Conservation (phyloP, 495 filamentous ascomycete genomes). For the Aspergillus bridgeri region DNA sequence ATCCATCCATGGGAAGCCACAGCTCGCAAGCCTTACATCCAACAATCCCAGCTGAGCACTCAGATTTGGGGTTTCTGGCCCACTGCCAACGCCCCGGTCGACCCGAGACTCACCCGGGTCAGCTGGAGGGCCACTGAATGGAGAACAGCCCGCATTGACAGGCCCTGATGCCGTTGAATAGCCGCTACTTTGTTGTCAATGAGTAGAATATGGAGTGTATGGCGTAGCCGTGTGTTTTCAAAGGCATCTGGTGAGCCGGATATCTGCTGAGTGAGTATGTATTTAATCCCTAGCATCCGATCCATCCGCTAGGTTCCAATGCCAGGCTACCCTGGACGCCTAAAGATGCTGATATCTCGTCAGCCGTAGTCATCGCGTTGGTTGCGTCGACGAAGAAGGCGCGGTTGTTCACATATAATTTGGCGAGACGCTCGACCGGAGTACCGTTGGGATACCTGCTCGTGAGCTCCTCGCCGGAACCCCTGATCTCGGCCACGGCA, state of each 20-base stretch:
- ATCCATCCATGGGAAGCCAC: constrained; percentile 42
- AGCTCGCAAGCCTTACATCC: constrained; percentile 46
- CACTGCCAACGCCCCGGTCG: constrained; percentile 22
- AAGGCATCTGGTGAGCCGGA: constrained; percentile 41
- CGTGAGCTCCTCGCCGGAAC: constrained; percentile 22
- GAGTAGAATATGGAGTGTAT: constrained; percentile 18
- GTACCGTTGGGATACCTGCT: constrained; percentile 28
- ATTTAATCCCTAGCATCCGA: constrained; percentile 33
- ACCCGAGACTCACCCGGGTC: constrained; percentile 22
- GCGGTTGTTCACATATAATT: constrained; percentile 36
- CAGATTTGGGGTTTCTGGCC: constrained; percentile 40
- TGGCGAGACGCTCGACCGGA: constrained; percentile 9
- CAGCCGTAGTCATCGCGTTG: constrained; percentile 36
- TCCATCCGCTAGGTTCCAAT: constrained; percentile 34
- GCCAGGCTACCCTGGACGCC: constrained; percentile 31
- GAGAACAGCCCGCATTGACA: constrained; percentile 43
- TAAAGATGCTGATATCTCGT: constrained; percentile 45
- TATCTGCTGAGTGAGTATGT: constrained; percentile 47
- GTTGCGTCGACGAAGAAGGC: constrained; percentile 51
- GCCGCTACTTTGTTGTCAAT: constrained; percentile 36
- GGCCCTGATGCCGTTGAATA: constrained; percentile 49
- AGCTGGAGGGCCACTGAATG: constrained; percentile 30
- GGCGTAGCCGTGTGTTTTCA: constrained; percentile 40
- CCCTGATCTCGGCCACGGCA: constrained; percentile 27
- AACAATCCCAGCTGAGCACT: constrained; percentile 56